phyloP scores from a whole-genome alignment of 2,329 filamentous ascomycete genomes.

The Scedosporium aurantiacum region DNA sequence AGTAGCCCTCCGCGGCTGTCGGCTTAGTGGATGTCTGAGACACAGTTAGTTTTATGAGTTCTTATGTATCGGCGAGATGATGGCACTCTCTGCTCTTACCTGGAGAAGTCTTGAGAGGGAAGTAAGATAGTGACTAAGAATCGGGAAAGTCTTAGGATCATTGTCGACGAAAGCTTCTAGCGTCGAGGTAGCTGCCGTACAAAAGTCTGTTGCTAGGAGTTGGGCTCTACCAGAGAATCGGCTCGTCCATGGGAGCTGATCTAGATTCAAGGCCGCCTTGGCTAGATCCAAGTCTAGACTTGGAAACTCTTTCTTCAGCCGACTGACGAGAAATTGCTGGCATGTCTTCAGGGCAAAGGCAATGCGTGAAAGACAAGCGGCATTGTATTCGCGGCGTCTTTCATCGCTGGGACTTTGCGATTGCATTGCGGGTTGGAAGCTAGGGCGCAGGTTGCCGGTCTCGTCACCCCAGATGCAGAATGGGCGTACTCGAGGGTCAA shows the following conservation, averaged over 20 bases:
- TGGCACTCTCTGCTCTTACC: background rate
- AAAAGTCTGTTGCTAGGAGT: background rate
- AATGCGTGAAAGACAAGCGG: too few relatives aligned
- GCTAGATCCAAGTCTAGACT: background rate
- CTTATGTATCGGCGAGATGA: background rate
- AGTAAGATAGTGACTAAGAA: background rate
- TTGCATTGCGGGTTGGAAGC: too few relatives aligned
- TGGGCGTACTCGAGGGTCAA: too few relatives aligned
- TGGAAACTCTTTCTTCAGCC: background rate
- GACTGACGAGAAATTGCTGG: background rate
- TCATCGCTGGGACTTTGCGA: too few relatives aligned
- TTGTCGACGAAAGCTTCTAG: background rate
- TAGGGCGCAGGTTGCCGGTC: too few relatives aligned
- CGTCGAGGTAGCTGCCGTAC: background rate
- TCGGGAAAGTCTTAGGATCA: background rate
- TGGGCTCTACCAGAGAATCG: background rate
- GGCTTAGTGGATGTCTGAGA: background rate
- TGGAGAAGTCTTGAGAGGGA: background rate
- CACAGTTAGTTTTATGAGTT: background rate
- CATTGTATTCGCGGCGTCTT: too few relatives aligned
- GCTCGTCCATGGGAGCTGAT: background rate
- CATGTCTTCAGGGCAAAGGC: background rate
- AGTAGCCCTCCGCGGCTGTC: background rate
- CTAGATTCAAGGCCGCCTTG: background rate
- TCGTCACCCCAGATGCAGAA: too few relatives aligned